Percentiles rank a stretch among this genome's conserved stretches.
Conservation (phyloP, 2,329 filamentous ascomycete genomes). For the Talaromyces sp. region DNA sequence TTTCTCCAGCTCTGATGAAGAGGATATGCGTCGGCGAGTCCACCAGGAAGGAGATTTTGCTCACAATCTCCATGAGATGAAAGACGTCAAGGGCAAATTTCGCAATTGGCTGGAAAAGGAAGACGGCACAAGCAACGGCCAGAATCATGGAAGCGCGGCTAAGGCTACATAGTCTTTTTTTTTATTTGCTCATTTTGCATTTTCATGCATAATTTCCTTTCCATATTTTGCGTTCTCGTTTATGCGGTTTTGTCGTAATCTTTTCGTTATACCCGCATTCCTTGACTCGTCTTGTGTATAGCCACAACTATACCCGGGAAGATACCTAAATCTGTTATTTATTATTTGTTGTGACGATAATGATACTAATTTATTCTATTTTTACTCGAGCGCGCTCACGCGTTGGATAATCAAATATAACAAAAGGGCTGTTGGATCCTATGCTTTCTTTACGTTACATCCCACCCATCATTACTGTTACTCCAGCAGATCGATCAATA, state of each 20-base stretch:
- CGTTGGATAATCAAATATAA: background rate
- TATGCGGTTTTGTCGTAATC: background rate
- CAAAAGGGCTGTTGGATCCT: background rate
- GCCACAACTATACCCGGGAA: background rate
- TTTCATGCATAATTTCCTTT: too few species aligned
- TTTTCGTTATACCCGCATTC: background rate
- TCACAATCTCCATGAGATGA: constrained; percentile 26
- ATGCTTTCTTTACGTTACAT: background rate
- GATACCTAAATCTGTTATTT: background rate
- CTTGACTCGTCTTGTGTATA: background rate
- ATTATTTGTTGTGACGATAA: background rate
- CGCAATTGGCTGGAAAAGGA: constrained; percentile 30
- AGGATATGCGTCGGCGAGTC: constrained; percentile 47
- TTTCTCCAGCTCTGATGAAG: constrained; percentile 53
- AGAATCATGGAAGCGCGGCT: background rate
- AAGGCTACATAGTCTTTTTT: background rate
- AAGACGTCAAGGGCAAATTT: constrained; percentile 32
- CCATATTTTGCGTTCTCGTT: background rate
- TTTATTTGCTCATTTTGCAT: background rate
- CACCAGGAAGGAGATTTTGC: background rate
- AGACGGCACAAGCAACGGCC: constrained; percentile 1
- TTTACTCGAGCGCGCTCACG: background rate
- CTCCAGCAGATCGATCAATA: background rate
- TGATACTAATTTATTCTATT: background rate
- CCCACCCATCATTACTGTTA: background rate